These are phyloP conservation scores for Hypericum androsaemum DNA, from an alignment of 345 rosid genomes.

Conservation along the genomic window DNA sequence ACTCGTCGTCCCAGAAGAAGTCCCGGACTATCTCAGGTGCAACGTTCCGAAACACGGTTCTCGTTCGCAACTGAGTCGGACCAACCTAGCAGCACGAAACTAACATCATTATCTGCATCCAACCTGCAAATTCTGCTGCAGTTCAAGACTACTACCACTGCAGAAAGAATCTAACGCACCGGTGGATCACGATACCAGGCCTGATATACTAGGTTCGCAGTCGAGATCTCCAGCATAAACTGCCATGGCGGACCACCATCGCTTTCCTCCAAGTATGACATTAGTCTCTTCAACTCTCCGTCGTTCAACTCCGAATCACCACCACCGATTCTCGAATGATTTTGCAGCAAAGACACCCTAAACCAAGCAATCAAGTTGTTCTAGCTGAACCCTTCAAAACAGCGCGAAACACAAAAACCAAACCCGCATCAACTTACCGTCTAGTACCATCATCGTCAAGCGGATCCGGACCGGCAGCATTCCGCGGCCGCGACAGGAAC, in stretches of 20 bases:
- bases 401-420: too few relatives aligned
- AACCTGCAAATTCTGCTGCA: not conserved
- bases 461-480: too few relatives aligned
- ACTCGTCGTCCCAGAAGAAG: constrained; percentile 28
- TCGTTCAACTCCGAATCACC: constrained; percentile 11
- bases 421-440: too few relatives aligned
- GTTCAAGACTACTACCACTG: not conserved
- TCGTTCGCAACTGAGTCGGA: constrained; percentile 14
- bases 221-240: constrained; percentile 15
- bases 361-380: too few relatives aligned
- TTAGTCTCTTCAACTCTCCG: constrained; percentile 15
- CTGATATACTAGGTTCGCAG: constrained; percentile 12
- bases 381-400: too few relatives aligned
- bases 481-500: too few relatives aligned
- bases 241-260: constrained; percentile 14
- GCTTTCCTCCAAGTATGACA: constrained; percentile 9
- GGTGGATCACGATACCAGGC: constrained; percentile 24
- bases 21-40: constrained; percentile 18
- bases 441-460: too few relatives aligned
- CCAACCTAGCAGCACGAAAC: constrained; percentile 3
- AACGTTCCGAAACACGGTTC: constrained; percentile 13
- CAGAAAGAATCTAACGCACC: too few relatives aligned
- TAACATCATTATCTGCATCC: not conserved
- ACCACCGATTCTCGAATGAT: not conserved
- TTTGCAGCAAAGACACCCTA: too few relatives aligned